Conservation (phyloP, 331 rosid species). For the Malus hybrid region DNA sequence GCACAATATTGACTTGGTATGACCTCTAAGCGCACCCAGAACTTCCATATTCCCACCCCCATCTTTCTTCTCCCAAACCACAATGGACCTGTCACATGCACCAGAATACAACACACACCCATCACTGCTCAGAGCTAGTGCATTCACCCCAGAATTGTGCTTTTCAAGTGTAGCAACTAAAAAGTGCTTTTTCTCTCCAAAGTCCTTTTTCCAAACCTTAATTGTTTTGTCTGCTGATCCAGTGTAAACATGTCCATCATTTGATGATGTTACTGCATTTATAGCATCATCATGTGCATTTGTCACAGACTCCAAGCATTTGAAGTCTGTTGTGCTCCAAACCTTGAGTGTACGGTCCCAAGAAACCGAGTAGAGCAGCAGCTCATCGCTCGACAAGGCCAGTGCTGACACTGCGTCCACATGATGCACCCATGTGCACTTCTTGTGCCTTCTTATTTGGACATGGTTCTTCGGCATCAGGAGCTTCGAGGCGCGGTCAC, state of each 20-base stretch:
- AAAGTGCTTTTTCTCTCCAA: conserved; percentile 34
- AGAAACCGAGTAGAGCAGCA: conserved; percentile 67
- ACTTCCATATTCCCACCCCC: conserved; percentile 28
- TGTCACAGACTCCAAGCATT: conserved; percentile 65
- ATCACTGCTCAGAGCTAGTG: conserved; percentile 54
- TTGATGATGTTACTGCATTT: conserved; percentile 53
- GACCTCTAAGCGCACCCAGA: conserved; percentile 74
- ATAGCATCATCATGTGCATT: conserved; percentile 86
- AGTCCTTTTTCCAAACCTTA: conserved; percentile 55
- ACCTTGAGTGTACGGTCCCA: conserved; percentile 87
- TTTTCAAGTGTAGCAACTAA: conserved; percentile 54
- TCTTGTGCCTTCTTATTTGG: conserved; percentile 71
- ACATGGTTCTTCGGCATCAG: conserved; percentile 63
- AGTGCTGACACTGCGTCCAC: conserved; percentile 80
- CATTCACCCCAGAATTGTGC: conserved; percentile 80
- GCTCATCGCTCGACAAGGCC: conserved; percentile 59
- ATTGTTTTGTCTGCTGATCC: conserved; percentile 85
- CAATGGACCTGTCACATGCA: conserved; percentile 74
- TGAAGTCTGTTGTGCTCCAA: conserved; percentile 66
- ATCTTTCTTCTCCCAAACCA: conserved; percentile 53
- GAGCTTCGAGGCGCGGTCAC: conserved; percentile 49
- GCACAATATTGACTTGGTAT: conserved; percentile 64
- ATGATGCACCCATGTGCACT: conserved; percentile 84
- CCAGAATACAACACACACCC: conserved; percentile 67
- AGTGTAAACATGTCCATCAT: conserved; percentile 64